phyloP scores from a whole-genome alignment of 1,139 yeast species.

The Scheffersomyces stambukii region DNA sequence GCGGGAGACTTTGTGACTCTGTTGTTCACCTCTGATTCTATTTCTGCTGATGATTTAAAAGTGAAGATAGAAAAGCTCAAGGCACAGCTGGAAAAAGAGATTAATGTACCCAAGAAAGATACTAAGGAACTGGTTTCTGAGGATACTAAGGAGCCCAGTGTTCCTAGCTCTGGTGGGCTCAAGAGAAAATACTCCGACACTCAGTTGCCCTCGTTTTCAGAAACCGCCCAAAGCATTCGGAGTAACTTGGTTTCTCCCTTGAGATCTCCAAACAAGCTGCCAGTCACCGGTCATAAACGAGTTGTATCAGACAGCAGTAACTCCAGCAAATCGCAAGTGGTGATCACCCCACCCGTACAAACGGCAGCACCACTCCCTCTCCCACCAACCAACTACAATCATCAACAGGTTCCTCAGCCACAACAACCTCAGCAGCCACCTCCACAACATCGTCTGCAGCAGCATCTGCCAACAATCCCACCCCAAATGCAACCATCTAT shows the following conservation, averaged over 20 bases:
- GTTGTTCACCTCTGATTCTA: conserved; percentile 21
- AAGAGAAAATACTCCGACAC: conserved; percentile 25
- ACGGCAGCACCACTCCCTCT: conserved; percentile 8
- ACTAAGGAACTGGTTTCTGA: conserved; percentile 14
- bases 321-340: conserved; percentile 14
- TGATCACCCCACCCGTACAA: conserved; percentile 9
- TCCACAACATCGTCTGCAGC: conserved; percentile 10
- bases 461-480: conserved; percentile 9
- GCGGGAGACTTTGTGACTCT: conserved; percentile 35
- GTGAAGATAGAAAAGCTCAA: conserved; percentile 15
- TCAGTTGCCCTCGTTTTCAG: conserved; percentile 25
- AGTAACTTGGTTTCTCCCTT: conserved; percentile 24
- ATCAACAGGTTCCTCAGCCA: conserved; percentile 9
- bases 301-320: conserved; percentile 26
- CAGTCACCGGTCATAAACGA: conserved; percentile 22
- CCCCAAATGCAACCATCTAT: conserved; percentile 13
- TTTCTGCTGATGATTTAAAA: conserved; percentile 12
- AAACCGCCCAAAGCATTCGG: conserved; percentile 22
- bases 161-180: not conserved
- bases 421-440: conserved; percentile 14
- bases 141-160: conserved; percentile 3
- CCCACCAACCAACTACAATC: conserved; percentile 9
- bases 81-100: not conserved
- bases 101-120: conserved; percentile 9
- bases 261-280: conserved; percentile 33